phyloP scores from a whole-genome alignment of 345 rosid species.

The Rubroshorea leprosula region DNA sequence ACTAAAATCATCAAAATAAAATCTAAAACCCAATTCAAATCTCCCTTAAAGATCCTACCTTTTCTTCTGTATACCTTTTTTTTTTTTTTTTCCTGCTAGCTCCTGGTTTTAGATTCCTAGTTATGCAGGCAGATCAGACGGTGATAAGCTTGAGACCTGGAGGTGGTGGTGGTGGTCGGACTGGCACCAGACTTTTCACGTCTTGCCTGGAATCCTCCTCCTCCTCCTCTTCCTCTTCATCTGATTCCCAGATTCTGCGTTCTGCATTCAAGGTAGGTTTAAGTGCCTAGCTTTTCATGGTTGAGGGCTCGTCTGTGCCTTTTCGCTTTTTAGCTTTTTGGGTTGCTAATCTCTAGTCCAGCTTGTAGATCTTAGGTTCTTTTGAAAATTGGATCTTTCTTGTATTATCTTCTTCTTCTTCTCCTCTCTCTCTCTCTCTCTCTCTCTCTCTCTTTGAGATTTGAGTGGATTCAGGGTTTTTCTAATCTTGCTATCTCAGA shows the following conservation, averaged over 20 bases:
- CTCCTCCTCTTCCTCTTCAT: not conserved
- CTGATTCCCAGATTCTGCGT: constrained; percentile 11
- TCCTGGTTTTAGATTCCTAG: not conserved
- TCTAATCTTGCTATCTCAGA: too few species aligned
- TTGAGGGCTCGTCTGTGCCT: not conserved
- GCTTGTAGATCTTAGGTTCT: constrained; percentile 2
- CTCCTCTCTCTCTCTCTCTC: too few species aligned
- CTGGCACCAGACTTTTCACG: constrained; percentile 19
- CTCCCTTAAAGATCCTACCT: not conserved
- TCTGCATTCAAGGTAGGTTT: constrained; percentile 10
- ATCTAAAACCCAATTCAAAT: not conserved
- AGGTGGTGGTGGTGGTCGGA: constrained; percentile 20
- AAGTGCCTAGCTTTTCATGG: constrained; percentile 4
- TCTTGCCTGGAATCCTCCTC: constrained; percentile 18
- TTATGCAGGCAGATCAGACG: constrained; percentile 30
- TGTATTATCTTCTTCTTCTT: too few species aligned
- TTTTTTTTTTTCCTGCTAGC: too few species aligned
- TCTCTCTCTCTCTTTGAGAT: too few species aligned
- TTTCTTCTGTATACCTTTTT: not conserved
- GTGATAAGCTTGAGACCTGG: constrained; percentile 35
- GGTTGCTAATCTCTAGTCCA: not conserved
- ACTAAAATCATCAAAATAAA: too few species aligned
- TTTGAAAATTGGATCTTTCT: too few species aligned
- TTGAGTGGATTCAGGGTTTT: too few species aligned
- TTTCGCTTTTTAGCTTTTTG: not conserved